phyloP scores from a whole-genome alignment of 768 basidiomycete genomes.

The Leccinum variicolor region DNA sequence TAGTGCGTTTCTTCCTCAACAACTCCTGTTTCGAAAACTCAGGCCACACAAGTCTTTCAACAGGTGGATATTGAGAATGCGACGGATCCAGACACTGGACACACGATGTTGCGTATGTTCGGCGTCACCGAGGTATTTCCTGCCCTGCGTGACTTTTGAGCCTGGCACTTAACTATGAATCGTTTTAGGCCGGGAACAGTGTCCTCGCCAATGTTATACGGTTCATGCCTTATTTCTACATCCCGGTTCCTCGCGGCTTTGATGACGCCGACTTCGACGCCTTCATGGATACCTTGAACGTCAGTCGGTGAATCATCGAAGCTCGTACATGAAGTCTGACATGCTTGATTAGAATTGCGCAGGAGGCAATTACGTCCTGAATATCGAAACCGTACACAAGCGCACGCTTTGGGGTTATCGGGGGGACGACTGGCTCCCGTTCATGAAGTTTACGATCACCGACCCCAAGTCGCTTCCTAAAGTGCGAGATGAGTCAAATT shows the following conservation, averaged over 20 bases:
- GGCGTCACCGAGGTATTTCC: conserved; percentile 80
- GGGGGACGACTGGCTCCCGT: conserved; percentile 75
- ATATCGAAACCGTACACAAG: conserved; percentile 58
- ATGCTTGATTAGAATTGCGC: conserved; percentile 17
- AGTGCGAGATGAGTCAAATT: conserved; percentile 78
- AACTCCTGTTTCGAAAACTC: not conserved
- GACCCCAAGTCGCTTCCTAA: conserved; percentile 80
- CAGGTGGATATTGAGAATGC: conserved; percentile 91
- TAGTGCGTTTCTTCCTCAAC: conserved; percentile 40
- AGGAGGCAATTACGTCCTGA: conserved; percentile 40
- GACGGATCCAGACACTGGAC: conserved; percentile 38
- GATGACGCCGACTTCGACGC: conserved; percentile 58
- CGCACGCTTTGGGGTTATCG: conserved; percentile 85
- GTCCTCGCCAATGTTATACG: conserved; percentile 79
- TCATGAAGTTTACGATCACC: conserved; percentile 78
- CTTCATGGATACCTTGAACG: conserved; percentile 73
- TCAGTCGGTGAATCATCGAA: conserved; percentile 34
- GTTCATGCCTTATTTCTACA: conserved; percentile 92
- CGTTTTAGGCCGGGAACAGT: conserved; percentile 73
- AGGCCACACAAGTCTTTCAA: conserved; percentile 68
- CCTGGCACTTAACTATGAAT: conserved; percentile 1
- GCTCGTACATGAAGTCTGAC: not conserved
- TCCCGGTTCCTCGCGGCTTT: conserved; percentile 85
- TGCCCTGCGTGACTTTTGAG: not conserved
- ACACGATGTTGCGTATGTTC: conserved; percentile 65